These are phyloP conservation scores for Reutealis trisperma DNA, from an alignment of 345 rosid genomes.

Conservation along the genomic window DNA sequence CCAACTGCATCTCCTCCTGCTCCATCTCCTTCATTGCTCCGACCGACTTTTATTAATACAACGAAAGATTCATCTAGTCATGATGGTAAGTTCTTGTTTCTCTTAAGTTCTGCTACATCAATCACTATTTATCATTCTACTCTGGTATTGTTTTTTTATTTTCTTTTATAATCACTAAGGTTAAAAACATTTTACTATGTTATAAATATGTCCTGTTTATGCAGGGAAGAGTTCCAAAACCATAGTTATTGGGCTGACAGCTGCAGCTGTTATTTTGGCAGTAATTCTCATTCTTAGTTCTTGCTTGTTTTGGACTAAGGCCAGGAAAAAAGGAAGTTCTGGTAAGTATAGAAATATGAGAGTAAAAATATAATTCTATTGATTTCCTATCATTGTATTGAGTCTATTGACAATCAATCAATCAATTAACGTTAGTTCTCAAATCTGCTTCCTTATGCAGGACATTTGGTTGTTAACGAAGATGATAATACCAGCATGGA, in stretches of 20 bases:
- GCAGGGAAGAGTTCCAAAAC: slow-evolving; percentile 28
- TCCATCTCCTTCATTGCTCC: slow-evolving; percentile 9
- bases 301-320: slow-evolving; percentile 30
- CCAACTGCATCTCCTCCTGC: slow-evolving; percentile 11
- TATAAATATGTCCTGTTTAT: background rate
- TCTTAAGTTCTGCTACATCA: background rate
- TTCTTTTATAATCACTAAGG: too few relatives aligned
- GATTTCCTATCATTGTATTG: background rate
- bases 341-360: background rate
- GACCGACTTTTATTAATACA: slow-evolving; percentile 5
- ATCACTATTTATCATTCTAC: background rate
- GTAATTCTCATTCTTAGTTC: slow-evolving; percentile 12
- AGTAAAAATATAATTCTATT: too few relatives aligned
- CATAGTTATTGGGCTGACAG: slow-evolving; percentile 16
- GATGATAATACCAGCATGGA: slow-evolving; percentile 19
- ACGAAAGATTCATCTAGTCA: background rate
- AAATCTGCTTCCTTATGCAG: background rate
- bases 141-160: too few relatives aligned
- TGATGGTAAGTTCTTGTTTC: slow-evolving; percentile 17
- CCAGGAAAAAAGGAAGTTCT: slow-evolving; percentile 5
- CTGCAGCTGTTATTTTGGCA: slow-evolving; percentile 14
- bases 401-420: too few relatives aligned
- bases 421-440: too few relatives aligned
- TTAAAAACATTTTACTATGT: too few relatives aligned
- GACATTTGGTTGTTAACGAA: slow-evolving; percentile 19